Evolutionary conservation across 495 filamentous ascomycete genomes (phyloP).

Genomic region (Podospora australis): DNA sequence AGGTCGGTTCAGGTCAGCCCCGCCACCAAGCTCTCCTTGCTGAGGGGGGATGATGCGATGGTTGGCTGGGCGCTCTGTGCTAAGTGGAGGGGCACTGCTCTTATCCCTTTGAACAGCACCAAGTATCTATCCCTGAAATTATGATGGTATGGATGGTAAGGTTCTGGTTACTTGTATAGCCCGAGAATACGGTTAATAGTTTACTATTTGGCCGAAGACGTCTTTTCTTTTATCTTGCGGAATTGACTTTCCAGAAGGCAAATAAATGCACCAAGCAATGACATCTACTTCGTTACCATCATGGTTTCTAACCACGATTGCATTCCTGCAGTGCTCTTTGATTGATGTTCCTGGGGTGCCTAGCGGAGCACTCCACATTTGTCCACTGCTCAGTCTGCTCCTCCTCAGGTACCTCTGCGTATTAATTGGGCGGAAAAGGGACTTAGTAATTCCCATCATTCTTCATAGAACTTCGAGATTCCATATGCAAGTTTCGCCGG

Average conservation of each 20-base stretch:
- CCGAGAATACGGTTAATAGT: no score
- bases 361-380: background rate
- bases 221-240: no score
- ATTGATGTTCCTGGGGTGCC: background rate
- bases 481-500: background rate
- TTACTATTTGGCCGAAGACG: no score
- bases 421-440: background rate
- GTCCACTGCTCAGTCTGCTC: no score
- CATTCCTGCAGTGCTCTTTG: no score
- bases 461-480: background rate
- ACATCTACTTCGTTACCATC: no score
- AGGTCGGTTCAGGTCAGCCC: conserved; percentile 9
- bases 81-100: background rate
- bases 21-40: conserved; percentile 11
- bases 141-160: no score
- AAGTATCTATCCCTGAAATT: no score
- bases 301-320: no score
- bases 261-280: no score
- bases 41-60: conserved; percentile 13
- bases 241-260: no score
- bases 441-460: background rate
- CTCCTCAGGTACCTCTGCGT: conserved; percentile 1
- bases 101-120: background rate
- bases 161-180: no score
- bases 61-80: conserved; percentile 1